Base-by-base conservation (phyloP, 768 basidiomycete genomes). In the Coprinopsis marcescibilis region DNA sequence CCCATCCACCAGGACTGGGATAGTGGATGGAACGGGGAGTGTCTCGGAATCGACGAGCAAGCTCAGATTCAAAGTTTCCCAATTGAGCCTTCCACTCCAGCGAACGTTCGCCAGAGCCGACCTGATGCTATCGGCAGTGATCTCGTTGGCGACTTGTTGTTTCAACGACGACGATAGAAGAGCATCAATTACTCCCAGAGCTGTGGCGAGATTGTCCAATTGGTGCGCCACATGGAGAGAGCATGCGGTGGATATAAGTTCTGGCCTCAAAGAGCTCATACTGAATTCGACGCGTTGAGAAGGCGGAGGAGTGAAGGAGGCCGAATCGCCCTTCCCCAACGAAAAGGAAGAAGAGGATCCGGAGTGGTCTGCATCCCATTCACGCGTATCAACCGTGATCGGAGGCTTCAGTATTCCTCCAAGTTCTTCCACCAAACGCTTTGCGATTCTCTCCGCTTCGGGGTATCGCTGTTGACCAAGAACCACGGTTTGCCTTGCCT, bases 61-160 rank as follows among this genome's bases (percentile, higher is more conserved):
- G n/a, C 29, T 32, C n/a, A n/a, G n/a, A n/a, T 8, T n/a, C 8
- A 8, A 8, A 8, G n/a, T 8, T n/a, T 8, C 8, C 62, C 83
- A 95, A 0, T 85, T 84, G 12, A 97, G 75, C 45, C 95, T 70
- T 3, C 95, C 94, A 7, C 79, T 80, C 94, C 95, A 98, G 29
- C 63, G 62, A 1, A 80, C 77, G 10, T 57, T 50, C 23, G 63
- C 58, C 42, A 95, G 75, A 0, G 94, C 94, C 0, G 49, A 41
- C 15, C 65, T 57, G 29, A 95, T 66, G 0, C 71, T 59, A 6
- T 69, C 60, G 3, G 71, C 56, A 0, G 76, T 79, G 43, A 94
- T 68, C 20, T 65, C 64, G 21, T 56, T 32, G 15, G 40, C 44
- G 12, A 66, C 49, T 13, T 27, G 52, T 20, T 52, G 59, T 43